A percentile compares a stretch with the other conserved stretches of the same genome.
Conservation (phyloP, 768 basidiomycete genomes). For the Rhizopogon vulgaris region DNA sequence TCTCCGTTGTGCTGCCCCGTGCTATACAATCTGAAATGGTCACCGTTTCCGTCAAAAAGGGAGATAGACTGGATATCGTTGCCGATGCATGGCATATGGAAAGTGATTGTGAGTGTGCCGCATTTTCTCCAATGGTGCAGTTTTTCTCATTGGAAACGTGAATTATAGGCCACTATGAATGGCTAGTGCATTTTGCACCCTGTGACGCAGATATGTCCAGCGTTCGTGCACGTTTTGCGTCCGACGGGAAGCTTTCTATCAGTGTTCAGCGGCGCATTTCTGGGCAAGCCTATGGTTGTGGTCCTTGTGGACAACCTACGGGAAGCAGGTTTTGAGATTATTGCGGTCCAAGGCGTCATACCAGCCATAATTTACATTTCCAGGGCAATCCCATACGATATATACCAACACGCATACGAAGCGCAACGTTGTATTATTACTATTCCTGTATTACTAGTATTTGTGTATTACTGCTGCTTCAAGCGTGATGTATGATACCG, state of each 20-base stretch:
- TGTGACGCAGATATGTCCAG: slow-evolving; percentile 49
- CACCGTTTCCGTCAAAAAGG: slow-evolving; percentile 54
- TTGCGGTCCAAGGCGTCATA: background rate
- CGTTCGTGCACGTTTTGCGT: slow-evolving; percentile 44
- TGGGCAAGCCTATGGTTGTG: slow-evolving; percentile 19
- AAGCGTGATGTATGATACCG: too few relatives aligned
- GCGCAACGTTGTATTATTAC: background rate
- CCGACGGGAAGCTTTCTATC: slow-evolving; percentile 40
- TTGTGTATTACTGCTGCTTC: too few relatives aligned
- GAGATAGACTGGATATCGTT: slow-evolving; percentile 49
- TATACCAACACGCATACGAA: background rate
- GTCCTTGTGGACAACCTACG: background rate
- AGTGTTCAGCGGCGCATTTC: slow-evolving; percentile 31
- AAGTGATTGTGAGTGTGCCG: slow-evolving; percentile 43
- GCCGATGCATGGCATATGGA: slow-evolving; percentile 63
- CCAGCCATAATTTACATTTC: background rate
- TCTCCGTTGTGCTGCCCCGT: slow-evolving; percentile 44
- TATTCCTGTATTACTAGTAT: background rate
- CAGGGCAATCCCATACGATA: background rate
- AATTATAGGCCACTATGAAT: slow-evolving; percentile 50
- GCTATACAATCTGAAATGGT: slow-evolving; percentile 55
- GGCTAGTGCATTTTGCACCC: slow-evolving; percentile 50
- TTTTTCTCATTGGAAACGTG: background rate
- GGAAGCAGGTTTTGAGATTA: slow-evolving; percentile 26
- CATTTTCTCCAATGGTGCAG: background rate